phyloP scores from a whole-genome alignment of 148 eudicot genomes.

The Fallopia convolvulus region DNA sequence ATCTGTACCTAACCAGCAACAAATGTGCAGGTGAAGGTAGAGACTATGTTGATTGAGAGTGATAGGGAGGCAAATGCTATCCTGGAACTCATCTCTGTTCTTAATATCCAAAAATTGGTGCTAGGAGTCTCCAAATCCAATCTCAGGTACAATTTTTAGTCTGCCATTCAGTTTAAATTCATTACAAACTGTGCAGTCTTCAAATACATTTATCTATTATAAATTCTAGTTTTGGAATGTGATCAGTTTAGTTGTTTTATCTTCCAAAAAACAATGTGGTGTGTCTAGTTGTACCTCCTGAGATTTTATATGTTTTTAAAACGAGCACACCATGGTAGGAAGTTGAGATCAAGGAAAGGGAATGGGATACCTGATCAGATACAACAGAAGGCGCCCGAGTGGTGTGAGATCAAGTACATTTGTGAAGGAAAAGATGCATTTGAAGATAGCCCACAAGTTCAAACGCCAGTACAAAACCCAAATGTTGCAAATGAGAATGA shows the following conservation, averaged over 20 bases:
- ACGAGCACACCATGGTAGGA: conserved; percentile 26
- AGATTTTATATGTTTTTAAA: too few species aligned
- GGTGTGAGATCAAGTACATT: conserved; percentile 54
- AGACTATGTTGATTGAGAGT: conserved; percentile 78
- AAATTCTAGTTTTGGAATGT: background rate
- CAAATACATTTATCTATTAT: too few species aligned
- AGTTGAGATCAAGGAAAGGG: conserved; percentile 43
- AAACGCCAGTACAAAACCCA: background rate
- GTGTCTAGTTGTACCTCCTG: too few species aligned
- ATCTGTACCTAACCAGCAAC: background rate
- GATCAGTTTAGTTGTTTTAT: background rate
- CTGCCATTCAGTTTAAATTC: background rate
- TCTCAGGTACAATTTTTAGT: conserved; percentile 28
- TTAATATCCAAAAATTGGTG: conserved; percentile 55
- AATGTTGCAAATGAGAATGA: background rate
- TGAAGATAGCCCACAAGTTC: background rate
- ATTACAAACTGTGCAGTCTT: background rate
- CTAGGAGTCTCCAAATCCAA: conserved; percentile 60
- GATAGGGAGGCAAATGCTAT: conserved; percentile 59
- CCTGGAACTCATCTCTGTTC: conserved; percentile 67
- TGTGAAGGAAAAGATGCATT: conserved; percentile 60
- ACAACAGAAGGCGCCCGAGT: conserved; percentile 38
- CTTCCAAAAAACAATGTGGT: background rate
- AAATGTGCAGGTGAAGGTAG: conserved; percentile 55
- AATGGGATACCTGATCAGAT: conserved; percentile 45